A percentile compares a stretch with the other conserved stretches of the same genome.
Conservation (phyloP, 2,329 filamentous ascomycete genomes). For the Apiospora marii region DNA sequence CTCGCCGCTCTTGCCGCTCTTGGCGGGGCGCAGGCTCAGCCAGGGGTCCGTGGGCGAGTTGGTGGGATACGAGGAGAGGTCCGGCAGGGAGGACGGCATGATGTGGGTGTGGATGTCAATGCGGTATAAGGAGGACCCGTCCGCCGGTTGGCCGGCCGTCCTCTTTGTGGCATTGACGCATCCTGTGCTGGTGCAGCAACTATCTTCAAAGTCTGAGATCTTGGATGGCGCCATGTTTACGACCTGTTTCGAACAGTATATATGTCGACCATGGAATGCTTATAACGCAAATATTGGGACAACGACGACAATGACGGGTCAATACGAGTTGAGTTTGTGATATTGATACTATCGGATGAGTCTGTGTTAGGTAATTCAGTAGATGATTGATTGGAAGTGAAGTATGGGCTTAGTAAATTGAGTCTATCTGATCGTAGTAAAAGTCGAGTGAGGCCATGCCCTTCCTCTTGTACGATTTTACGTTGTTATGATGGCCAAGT, state of each 20-base stretch:
- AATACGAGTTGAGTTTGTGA: neutral
- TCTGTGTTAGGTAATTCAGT: neutral
- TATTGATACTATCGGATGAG: neutral
- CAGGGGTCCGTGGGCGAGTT: conserved; percentile 49
- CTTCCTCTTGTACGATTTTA: conserved; percentile 8
- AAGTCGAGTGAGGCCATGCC: neutral
- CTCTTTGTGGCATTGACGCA: conserved; percentile 5
- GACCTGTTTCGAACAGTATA: neutral
- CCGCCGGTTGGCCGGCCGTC: neutral
- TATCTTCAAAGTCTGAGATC: conserved; percentile 25
- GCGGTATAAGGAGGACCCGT: conserved; percentile 40
- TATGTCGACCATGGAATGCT: neutral
- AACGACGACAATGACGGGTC: neutral
- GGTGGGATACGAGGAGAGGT: conserved; percentile 53
- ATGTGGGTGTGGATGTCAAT: conserved; percentile 49
- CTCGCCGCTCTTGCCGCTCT: conserved; percentile 33
- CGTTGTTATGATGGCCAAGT: neutral
- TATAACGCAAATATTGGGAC: neutral
- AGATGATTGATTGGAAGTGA: neutral
- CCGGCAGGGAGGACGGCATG: conserved; percentile 48
- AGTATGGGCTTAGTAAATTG: neutral
- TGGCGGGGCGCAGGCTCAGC: conserved; percentile 39
- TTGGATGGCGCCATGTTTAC: conserved; percentile 35
- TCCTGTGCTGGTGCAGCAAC: conserved; percentile 28
- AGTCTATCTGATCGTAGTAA: neutral